These are phyloP conservation scores for Cladosporium phlei DNA, from an alignment of 2,329 filamentous ascomycete genomes.

Conservation along the genomic window DNA sequence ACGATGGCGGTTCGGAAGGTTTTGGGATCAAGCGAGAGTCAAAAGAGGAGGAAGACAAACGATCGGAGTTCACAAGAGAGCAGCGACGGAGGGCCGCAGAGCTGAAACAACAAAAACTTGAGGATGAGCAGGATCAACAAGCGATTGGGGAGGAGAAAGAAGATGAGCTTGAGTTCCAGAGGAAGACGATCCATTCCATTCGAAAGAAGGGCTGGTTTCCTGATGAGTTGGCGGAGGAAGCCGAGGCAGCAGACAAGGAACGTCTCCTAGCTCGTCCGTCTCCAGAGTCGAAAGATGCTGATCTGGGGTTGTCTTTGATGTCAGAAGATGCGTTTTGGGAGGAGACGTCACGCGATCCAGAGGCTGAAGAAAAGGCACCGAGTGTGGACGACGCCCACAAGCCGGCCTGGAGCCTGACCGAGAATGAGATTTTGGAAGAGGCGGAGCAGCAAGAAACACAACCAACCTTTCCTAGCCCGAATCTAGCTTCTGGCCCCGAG, in stretches of 20 bases:
- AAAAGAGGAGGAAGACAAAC: too few relatives aligned
- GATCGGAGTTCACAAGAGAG: too few relatives aligned
- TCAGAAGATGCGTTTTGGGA: constrained; percentile 2
- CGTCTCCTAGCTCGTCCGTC: too few relatives aligned
- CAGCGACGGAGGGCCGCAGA: too few relatives aligned
- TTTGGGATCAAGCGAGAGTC: not conserved
- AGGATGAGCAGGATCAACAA: too few relatives aligned
- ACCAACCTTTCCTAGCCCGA: too few relatives aligned
- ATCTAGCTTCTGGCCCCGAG: too few relatives aligned
- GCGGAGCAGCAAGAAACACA: too few relatives aligned
- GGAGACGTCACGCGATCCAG: not conserved
- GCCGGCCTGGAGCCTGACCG: not conserved
- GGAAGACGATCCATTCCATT: not conserved
- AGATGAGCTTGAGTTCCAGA: not conserved
- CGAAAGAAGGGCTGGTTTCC: not conserved
- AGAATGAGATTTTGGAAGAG: not conserved
- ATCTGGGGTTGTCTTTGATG: not conserved
- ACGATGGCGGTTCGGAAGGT: not conserved
- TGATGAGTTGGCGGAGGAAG: not conserved
- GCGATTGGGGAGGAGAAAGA: not conserved
- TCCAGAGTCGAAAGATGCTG: not conserved
- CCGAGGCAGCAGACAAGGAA: too few relatives aligned
- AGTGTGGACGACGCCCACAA: not conserved
- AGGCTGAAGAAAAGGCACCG: not conserved
- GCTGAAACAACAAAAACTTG: not conserved